phyloP scores from a whole-genome alignment of 441 rosid species.

The Aquilaria agallochum region DNA sequence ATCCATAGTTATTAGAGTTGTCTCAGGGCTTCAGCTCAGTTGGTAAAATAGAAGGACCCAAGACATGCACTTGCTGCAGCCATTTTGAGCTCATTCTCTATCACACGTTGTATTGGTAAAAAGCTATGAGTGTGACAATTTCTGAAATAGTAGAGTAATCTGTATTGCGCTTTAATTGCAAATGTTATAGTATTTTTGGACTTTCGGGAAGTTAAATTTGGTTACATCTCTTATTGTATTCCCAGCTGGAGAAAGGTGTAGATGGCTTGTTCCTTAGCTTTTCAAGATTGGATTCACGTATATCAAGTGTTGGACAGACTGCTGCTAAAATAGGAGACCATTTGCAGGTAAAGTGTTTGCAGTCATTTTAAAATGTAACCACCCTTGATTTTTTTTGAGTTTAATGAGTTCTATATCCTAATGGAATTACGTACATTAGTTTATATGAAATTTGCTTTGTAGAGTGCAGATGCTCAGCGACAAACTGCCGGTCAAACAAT shows the following conservation, averaged over 20 bases:
- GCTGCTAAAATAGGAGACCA: constrained; percentile 99
- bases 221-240: constrained; percentile 9
- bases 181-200: too few species aligned
- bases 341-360: constrained; percentile 57
- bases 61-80: too few species aligned
- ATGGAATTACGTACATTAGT: background rate
- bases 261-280: constrained; percentile 92
- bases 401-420: background rate
- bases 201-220: too few species aligned
- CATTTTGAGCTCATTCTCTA: background rate
- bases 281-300: constrained; percentile 93
- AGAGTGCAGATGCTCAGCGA: constrained; percentile 98
- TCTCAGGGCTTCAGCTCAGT: too few species aligned
- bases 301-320: constrained; percentile 97
- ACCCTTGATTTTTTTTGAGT: background rate
- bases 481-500: constrained; percentile 94
- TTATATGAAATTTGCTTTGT: constrained; percentile 26
- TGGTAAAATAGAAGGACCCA: too few species aligned
- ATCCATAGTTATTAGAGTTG: too few species aligned
- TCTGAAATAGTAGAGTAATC: too few species aligned
- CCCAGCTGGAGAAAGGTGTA: constrained; percentile 85
- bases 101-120: too few species aligned
- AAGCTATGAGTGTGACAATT: too few species aligned
- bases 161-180: too few species aligned
- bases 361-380: background rate